A percentile compares a stretch with the other conserved stretches of the same genome.
Evolutionary conservation across 306 rosid species (phyloP).

Genomic region (Benincasa hispida): DNA sequence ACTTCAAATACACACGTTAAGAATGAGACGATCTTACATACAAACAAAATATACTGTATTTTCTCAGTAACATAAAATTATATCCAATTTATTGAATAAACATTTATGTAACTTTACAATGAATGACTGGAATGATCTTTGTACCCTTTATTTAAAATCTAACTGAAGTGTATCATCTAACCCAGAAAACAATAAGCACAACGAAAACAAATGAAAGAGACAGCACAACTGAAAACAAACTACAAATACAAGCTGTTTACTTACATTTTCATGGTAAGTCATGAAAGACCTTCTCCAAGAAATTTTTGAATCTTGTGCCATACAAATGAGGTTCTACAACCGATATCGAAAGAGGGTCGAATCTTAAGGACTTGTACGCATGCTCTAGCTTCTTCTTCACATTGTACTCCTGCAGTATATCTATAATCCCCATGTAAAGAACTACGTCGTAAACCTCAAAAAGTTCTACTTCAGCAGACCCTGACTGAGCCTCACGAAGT

Average conservation of each 20-base stretch:
- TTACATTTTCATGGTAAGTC: conserved; percentile 21
- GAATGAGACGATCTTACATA: neutral
- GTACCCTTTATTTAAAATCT: neutral
- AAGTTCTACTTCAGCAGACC: conserved; percentile 50
- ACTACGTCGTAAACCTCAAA: conserved; percentile 80
- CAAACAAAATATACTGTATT: neutral
- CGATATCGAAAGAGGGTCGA: conserved; percentile 50
- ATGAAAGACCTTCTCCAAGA: conserved; percentile 64
- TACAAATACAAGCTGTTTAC: neutral
- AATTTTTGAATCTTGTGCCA: conserved; percentile 64
- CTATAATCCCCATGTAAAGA: conserved; percentile 86
- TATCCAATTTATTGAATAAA: neutral
- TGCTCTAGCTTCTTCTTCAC: conserved; percentile 65
- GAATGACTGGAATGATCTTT: neutral
- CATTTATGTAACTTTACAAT: neutral
- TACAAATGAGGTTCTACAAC: conserved; percentile 59
- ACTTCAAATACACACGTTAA: too few species aligned
- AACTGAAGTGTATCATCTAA: neutral
- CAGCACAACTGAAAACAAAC: neutral
- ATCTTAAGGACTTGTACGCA: conserved; percentile 38
- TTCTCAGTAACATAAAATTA: neutral
- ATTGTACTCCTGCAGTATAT: conserved; percentile 76
- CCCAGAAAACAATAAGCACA: neutral
- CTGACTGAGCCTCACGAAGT: conserved; percentile 29
- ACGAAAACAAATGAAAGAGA: neutral